Conservation (phyloP, 1,139 yeast genomes). For the Lodderomyces orthopsilosis region DNA sequence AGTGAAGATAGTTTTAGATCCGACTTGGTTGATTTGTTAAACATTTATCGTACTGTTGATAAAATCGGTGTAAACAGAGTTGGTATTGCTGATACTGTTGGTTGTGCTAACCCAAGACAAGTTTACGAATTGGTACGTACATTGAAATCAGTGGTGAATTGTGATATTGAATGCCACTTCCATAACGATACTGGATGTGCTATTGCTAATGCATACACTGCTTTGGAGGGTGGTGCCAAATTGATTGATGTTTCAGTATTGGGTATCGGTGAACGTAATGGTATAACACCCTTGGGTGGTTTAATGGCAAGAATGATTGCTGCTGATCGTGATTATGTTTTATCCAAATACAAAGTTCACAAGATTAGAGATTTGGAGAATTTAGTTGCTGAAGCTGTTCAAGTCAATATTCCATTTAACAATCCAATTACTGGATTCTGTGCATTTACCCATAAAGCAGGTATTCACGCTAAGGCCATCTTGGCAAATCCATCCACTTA, state of each 20-base stretch:
- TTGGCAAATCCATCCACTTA: constrained; percentile 97
- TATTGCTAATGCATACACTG: constrained; percentile 97
- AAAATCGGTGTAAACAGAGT: constrained; percentile 98
- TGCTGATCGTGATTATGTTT: constrained; percentile 94
- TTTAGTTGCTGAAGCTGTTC: constrained; percentile 95
- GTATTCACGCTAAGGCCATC: constrained; percentile 98
- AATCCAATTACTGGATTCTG: constrained; percentile 99
- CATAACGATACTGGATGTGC: constrained; percentile 99
- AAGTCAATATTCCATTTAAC: constrained; percentile 95
- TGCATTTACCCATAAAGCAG: constrained; percentile 99
- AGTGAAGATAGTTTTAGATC: constrained; percentile 98
- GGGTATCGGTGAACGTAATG: constrained; percentile 99
- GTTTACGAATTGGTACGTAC: constrained; percentile 96
- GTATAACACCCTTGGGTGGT: constrained; percentile 97
- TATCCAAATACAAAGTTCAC: constrained; percentile 92
- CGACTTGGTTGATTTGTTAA: constrained; percentile 89
- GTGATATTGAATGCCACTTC: constrained; percentile 98
- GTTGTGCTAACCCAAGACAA: constrained; percentile 98
- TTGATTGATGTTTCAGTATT: constrained; percentile 92
- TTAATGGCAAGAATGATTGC: constrained; percentile 99
- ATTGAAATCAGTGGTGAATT: constrained; percentile 86
- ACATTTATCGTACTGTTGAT: constrained; percentile 95
- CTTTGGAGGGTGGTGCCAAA: constrained; percentile 96
- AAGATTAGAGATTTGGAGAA: constrained; percentile 94
- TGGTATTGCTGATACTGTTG: constrained; percentile 99